phyloP scores from a whole-genome alignment of 2,329 filamentous ascomycete species.

The Annulohypoxylon truncatum region DNA sequence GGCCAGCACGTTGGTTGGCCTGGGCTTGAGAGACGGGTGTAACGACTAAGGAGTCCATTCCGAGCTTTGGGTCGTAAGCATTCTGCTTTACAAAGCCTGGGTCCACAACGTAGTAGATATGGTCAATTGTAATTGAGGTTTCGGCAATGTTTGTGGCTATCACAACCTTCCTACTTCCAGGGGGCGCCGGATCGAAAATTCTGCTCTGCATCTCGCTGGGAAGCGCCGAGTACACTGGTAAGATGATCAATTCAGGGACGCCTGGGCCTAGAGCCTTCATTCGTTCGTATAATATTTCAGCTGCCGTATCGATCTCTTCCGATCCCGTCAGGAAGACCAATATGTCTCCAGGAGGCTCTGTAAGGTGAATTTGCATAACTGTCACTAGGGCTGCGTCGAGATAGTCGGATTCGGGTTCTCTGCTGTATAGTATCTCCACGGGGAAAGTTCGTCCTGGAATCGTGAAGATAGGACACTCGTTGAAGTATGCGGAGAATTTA shows the following conservation, averaged over 20 bases:
- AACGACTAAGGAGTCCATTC: conserved; percentile 96
- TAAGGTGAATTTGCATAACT: conserved; percentile 97
- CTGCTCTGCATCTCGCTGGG: conserved; percentile 93
- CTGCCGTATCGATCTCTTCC: conserved; percentile 96
- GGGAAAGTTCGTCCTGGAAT: conserved; percentile 96
- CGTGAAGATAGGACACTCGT: conserved; percentile 94
- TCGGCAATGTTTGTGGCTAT: conserved; percentile 99
- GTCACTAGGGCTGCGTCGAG: conserved; percentile 93
- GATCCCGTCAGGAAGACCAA: conserved; percentile 97
- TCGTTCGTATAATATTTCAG: conserved; percentile 90
- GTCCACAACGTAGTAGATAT: conserved; percentile 97
- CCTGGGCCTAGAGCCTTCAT: conserved; percentile 95
- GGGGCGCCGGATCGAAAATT: conserved; percentile 93
- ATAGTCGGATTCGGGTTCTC: conserved; percentile 95
- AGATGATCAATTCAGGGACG: conserved; percentile 90
- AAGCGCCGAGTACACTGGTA: conserved; percentile 95
- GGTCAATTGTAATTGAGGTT: conserved; percentile 97
- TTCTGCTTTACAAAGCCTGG: conserved; percentile 98
- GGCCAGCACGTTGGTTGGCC: conserved; percentile 91
- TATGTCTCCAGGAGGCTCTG: conserved; percentile 92
- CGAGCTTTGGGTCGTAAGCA: conserved; percentile 94
- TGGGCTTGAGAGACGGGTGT: conserved; percentile 97
- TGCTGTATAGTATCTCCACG: conserved; percentile 94
- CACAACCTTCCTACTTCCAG: conserved; percentile 89
- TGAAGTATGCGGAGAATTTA: conserved; percentile 97